phyloP scores from a whole-genome alignment of 352 stramenopile genomes.

The Globisporangium sylvaticum region DNA sequence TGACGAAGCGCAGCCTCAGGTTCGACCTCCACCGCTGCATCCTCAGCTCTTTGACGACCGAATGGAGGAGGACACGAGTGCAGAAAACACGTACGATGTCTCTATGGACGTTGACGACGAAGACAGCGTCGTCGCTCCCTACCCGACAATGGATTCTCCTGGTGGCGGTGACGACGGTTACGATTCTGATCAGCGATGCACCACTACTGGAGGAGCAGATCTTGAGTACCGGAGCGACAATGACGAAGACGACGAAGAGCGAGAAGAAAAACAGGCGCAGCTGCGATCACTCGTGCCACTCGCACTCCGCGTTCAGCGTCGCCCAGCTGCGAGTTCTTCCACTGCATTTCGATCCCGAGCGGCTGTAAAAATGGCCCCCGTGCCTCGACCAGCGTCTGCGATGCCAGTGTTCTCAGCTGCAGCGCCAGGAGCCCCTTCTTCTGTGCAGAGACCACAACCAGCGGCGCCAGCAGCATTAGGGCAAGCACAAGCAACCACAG shows the following conservation, averaged over 20 bases:
- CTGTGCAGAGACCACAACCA: background rate
- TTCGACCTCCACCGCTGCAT: conserved; percentile 7
- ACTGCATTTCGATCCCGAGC: conserved; percentile 4
- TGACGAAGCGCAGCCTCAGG: background rate
- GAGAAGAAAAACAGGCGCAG: conserved; percentile 34
- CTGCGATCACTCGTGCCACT: conserved; percentile 59
- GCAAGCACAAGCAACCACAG: background rate
- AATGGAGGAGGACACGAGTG: background rate
- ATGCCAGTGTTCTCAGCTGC: conserved; percentile 6
- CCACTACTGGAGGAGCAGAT: background rate
- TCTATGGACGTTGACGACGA: conserved; percentile 14
- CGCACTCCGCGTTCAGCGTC: conserved; percentile 53
- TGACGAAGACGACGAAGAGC: conserved; percentile 26
- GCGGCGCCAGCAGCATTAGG: background rate
- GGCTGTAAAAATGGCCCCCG: conserved; percentile 19
- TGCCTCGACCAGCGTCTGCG: conserved; percentile 13
- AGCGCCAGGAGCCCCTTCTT: background rate
- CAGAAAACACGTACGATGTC: background rate
- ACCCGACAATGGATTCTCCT: conserved; percentile 19
- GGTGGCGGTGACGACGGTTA: conserved; percentile 12
- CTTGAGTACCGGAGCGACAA: background rate
- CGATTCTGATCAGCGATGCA: conserved; percentile 5
- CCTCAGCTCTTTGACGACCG: background rate
- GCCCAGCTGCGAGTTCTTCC: conserved; percentile 5
- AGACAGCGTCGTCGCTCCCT: conserved; percentile 32